Conservation (phyloP, 768 basidiomycete species). For the Collybia nuda region DNA sequence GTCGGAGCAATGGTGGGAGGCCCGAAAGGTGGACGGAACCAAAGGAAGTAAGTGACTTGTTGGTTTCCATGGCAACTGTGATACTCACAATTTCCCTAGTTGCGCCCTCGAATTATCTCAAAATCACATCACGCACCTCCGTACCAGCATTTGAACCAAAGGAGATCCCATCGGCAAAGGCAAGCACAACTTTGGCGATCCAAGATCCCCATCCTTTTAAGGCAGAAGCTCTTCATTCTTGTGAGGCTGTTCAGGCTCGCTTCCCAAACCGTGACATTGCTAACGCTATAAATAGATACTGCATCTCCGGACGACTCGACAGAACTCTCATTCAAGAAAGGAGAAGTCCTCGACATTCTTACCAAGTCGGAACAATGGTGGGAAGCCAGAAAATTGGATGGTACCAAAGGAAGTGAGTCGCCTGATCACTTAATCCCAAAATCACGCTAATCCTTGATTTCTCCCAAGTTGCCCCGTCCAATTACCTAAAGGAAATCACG, state of each 20-base stretch:
- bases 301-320: slow-evolving; percentile 77
- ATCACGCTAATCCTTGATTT: neutral
- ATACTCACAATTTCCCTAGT: slow-evolving; percentile 17
- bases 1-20: no score
- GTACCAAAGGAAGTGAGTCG: slow-evolving; percentile 61
- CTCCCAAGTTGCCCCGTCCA: slow-evolving; percentile 35
- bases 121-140: neutral
- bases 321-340: slow-evolving; percentile 82
- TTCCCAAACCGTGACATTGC: no score
- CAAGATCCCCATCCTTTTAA: no score
- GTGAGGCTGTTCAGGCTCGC: no score
- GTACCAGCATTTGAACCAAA: no score
- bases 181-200: no score
- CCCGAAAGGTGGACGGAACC: no score
- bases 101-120: slow-evolving; percentile 39
- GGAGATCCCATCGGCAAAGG: no score
- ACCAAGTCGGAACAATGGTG: slow-evolving; percentile 82
- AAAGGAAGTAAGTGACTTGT: no score
- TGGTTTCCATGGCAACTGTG: no score
- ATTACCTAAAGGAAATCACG: slow-evolving; percentile 24
- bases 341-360: slow-evolving; percentile 77
- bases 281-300: slow-evolving; percentile 43
- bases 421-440: neutral
- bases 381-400: slow-evolving; percentile 69
- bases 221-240: no score